phyloP scores from a whole-genome alignment of 176 grass and related monocot genomes.

The Avena eriantha region DNA sequence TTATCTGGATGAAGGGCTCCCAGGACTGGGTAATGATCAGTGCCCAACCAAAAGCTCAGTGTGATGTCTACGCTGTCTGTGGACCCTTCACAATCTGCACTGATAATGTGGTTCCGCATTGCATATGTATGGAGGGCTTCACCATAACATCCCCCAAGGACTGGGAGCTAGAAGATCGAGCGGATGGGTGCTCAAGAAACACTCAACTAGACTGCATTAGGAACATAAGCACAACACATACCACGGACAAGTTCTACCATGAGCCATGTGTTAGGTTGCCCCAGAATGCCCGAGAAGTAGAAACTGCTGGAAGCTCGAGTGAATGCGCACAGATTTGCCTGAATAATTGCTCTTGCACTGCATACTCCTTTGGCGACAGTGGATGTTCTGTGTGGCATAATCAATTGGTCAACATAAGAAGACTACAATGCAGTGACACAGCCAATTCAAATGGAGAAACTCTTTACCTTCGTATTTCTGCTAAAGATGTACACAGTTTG shows the following conservation, averaged over 20 bases:
- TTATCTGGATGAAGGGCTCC: background rate
- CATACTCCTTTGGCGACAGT: conserved; percentile 36
- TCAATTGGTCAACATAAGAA: conserved; percentile 54
- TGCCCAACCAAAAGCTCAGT: conserved; percentile 33
- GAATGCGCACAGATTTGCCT: conserved; percentile 47
- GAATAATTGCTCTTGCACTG: conserved; percentile 52
- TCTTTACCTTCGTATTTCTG: conserved; percentile 51
- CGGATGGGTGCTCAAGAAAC: conserved; percentile 48
- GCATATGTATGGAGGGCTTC: conserved; percentile 58
- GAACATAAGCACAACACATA: background rate
- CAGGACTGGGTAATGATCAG: conserved; percentile 39
- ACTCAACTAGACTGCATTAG: conserved; percentile 41
- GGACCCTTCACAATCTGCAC: conserved; percentile 53
- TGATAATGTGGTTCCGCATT: conserved; percentile 6
- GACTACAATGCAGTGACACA: background rate
- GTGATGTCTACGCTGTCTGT: conserved; percentile 44
- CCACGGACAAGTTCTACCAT: conserved; percentile 52
- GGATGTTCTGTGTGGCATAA: conserved; percentile 51
- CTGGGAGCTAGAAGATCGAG: conserved; percentile 48
- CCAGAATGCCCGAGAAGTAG: background rate
- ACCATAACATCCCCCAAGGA: conserved; percentile 6
- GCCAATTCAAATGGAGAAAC: conserved; percentile 15
- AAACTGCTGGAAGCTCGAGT: background rate
- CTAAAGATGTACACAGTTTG: conserved; percentile 22
- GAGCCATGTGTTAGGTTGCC: conserved; percentile 38